Percentiles rank a stretch among this genome's conserved stretches.
Evolutionary conservation across 352 stramenopile genomes (phyloP).

Genomic region (Phytophthora sp.): DNA sequence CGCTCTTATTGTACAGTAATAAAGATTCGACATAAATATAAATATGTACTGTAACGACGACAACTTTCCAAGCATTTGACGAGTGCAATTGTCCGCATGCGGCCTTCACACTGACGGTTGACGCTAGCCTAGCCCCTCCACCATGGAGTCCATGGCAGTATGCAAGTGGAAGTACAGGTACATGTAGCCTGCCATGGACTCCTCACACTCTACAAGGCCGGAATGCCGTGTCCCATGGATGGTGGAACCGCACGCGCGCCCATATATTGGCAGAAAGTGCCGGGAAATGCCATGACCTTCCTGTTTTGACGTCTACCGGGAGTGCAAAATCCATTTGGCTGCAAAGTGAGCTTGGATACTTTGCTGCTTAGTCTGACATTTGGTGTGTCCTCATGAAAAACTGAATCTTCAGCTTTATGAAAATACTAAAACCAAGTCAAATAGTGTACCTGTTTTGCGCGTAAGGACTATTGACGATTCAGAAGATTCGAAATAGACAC

Average conservation of each 20-base stretch:
- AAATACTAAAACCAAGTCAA: conserved; percentile 27
- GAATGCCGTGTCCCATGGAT: conserved; percentile 31
- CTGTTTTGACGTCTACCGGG: neutral
- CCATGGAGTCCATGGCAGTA: too few species aligned
- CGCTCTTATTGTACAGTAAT: too few species aligned
- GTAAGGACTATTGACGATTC: conserved; percentile 7
- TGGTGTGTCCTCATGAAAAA: conserved; percentile 9
- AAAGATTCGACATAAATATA: too few species aligned
- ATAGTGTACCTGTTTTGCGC: conserved; percentile 10
- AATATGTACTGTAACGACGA: too few species aligned
- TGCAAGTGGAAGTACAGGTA: too few species aligned
- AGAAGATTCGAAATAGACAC: conserved; percentile 31
- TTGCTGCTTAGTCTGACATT: conserved; percentile 16
- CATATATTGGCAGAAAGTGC: conserved; percentile 26
- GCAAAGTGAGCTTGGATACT: neutral
- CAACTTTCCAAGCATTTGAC: too few species aligned
- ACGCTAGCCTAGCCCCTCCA: too few species aligned
- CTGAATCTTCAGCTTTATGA: conserved; percentile 13
- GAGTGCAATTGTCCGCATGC: too few species aligned
- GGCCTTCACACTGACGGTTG: too few species aligned
- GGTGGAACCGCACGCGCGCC: conserved; percentile 29
- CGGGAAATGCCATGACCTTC: neutral
- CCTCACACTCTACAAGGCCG: conserved; percentile 4
- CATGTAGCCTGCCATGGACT: too few species aligned
- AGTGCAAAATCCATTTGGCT: conserved; percentile 1